A percentile compares a stretch with the other conserved stretches of the same genome.
These are phyloP conservation scores for Massariosphaeria phaeospora DNA, from an alignment of 495 filamentous ascomycete genomes.

Conservation along the genomic window DNA sequence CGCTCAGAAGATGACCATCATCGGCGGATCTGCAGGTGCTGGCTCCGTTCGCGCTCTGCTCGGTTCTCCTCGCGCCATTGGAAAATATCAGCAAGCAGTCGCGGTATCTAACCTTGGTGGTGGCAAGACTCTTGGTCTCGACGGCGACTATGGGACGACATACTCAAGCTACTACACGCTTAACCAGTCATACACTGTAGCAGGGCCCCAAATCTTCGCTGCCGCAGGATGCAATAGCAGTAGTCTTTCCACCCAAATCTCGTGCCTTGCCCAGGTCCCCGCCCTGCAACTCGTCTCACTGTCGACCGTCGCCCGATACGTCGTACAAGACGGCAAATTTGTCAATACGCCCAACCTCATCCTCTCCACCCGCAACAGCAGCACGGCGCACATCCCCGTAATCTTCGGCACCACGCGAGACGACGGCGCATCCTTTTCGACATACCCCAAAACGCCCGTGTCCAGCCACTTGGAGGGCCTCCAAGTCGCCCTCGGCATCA, in stretches of 20 bases:
- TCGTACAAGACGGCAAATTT: constrained; percentile 46
- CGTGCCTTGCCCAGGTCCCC: constrained; percentile 40
- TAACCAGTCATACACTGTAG: constrained; percentile 39
- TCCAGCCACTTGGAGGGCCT: constrained; percentile 38
- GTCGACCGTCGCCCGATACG: constrained; percentile 41
- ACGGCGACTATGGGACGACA: constrained; percentile 45
- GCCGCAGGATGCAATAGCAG: constrained; percentile 40
- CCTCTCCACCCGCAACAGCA: constrained; percentile 36
- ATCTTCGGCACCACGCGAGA: constrained; percentile 44
- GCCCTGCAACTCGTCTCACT: constrained; percentile 36
- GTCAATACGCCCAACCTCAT: constrained; percentile 43
- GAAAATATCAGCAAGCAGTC: constrained; percentile 43
- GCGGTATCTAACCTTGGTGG: constrained; percentile 48
- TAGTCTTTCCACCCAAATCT: constrained; percentile 37
- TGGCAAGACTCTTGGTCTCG: constrained; percentile 39
- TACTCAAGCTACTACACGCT: constrained; percentile 50
- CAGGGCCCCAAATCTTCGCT: constrained; percentile 41
- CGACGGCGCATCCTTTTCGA: constrained; percentile 44
- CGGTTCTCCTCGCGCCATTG: constrained; percentile 40
- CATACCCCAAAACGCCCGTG: constrained; percentile 39
- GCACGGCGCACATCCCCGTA: constrained; percentile 41
- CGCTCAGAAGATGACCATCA: constrained; percentile 28
- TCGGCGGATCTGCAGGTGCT: constrained; percentile 26
- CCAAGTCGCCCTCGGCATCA: constrained; percentile 40
- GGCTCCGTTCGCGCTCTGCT: constrained; percentile 28